phyloP scores from a whole-genome alignment of 2,329 filamentous ascomycete species.

The Niveomyces coronatus region DNA sequence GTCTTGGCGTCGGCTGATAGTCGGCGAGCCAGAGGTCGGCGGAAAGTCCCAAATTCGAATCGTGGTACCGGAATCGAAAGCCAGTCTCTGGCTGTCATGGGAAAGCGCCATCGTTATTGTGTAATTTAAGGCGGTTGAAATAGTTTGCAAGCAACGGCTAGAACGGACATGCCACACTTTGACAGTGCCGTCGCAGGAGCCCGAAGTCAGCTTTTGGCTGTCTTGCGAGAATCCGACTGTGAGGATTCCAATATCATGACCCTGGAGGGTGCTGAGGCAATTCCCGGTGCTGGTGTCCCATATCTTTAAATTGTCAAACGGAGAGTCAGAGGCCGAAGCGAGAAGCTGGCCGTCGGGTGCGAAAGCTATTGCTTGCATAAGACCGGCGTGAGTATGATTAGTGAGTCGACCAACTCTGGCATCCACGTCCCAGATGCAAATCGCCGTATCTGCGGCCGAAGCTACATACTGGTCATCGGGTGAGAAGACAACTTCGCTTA shows the following conservation, averaged over 20 bases:
- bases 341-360: background rate
- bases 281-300: background rate
- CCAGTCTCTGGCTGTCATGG: background rate
- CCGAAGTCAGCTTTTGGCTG: background rate
- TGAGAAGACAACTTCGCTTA: too few species aligned
- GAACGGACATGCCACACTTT: constrained; percentile 12
- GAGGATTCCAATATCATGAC: background rate
- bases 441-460: too few species aligned
- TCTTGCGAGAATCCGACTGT: background rate
- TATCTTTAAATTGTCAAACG: background rate
- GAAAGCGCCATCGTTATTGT: background rate
- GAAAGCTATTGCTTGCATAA: background rate
- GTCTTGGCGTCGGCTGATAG: background rate
- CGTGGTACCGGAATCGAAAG: background rate
- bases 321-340: background rate
- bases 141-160: background rate
- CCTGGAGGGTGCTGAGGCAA: background rate
- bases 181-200: constrained; percentile 10
- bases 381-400: too few species aligned
- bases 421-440: too few species aligned
- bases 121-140: background rate
- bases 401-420: too few species aligned
- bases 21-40: background rate
- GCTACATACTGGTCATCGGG: too few species aligned
- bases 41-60: background rate